Evolutionary conservation across 257 asterid species (phyloP).

Genomic region (Pogostemon cablin): DNA sequence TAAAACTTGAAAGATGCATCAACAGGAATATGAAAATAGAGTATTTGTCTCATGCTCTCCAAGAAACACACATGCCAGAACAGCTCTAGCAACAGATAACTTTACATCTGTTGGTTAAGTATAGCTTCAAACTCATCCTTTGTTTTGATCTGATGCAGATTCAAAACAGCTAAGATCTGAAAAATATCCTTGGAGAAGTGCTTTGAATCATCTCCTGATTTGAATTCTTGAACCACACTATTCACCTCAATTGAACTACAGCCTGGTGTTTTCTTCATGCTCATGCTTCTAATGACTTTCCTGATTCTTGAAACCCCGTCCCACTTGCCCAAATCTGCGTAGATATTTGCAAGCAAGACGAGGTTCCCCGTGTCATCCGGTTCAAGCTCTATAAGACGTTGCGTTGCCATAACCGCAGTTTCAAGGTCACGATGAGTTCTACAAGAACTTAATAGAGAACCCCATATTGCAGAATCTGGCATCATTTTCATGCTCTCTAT

Average conservation of each 20-base stretch:
- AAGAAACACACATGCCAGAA: neutral
- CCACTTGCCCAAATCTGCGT: constrained; percentile 80
- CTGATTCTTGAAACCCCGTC: constrained; percentile 72
- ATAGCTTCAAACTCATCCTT: constrained; percentile 32
- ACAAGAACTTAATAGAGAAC: constrained; percentile 74
- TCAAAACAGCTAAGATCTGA: constrained; percentile 42
- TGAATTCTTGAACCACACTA: constrained; percentile 60
- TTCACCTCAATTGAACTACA: constrained; percentile 70
- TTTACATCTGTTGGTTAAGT: constrained; percentile 39
- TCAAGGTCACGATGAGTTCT: constrained; percentile 65
- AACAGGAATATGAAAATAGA: neutral
- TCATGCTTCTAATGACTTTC: constrained; percentile 58
- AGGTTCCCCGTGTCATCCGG: constrained; percentile 75
- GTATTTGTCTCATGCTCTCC: neutral
- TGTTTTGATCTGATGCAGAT: constrained; percentile 47
- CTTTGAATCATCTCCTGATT: constrained; percentile 64
- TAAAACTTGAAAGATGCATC: constrained; percentile 14
- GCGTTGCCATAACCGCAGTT: constrained; percentile 62
- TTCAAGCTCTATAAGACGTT: constrained; percentile 58
- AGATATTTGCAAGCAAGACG: constrained; percentile 66
- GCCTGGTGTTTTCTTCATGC: constrained; percentile 66
- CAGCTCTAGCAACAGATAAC: constrained; percentile 44
- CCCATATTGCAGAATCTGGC: constrained; percentile 83
- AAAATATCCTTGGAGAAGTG: constrained; percentile 50
- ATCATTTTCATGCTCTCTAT: constrained; percentile 58